Evolutionary conservation across 2,329 filamentous ascomycete genomes (phyloP).

Genomic region (Aspergillus terreus): DNA sequence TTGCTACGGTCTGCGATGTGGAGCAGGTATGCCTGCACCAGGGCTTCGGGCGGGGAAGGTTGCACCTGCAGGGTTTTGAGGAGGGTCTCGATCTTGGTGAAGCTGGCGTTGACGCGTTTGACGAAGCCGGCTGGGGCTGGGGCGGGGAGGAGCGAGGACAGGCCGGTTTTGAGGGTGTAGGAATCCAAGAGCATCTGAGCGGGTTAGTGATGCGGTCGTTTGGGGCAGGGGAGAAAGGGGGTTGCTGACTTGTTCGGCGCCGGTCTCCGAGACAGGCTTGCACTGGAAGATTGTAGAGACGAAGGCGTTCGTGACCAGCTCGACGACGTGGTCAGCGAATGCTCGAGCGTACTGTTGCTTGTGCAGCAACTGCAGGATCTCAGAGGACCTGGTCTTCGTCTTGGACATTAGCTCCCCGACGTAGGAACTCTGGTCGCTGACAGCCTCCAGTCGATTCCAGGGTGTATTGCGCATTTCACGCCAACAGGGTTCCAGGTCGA

Average conservation of each 20-base stretch:
- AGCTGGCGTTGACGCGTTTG: constrained; percentile 79
- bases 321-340: constrained; percentile 94
- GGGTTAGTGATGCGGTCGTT: neutral
- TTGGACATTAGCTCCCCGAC: constrained; percentile 75
- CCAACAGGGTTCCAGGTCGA: constrained; percentile 82
- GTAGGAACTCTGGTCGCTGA: constrained; percentile 90
- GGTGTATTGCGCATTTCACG: constrained; percentile 95
- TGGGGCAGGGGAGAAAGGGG: neutral
- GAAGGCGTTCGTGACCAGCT: constrained; percentile 75
- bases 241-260: constrained; percentile 73
- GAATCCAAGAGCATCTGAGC: constrained; percentile 88
- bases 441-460: constrained; percentile 90
- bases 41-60: constrained; percentile 81
- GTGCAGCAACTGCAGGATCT: constrained; percentile 72
- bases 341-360: constrained; percentile 93
- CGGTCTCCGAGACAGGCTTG: constrained; percentile 85
- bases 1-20: constrained; percentile 93
- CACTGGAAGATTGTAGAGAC: constrained; percentile 82
- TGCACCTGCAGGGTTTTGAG: constrained; percentile 96
- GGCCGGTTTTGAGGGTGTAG: constrained; percentile 59
- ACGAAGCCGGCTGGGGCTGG: constrained; percentile 65
- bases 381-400: constrained; percentile 66
- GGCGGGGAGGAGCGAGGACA: constrained; percentile 51
- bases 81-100: constrained; percentile 83
- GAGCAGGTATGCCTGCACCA: constrained; percentile 96